Conservation (phyloP, 2,329 filamentous ascomycete species). For the Hansfordia pulvinata region DNA sequence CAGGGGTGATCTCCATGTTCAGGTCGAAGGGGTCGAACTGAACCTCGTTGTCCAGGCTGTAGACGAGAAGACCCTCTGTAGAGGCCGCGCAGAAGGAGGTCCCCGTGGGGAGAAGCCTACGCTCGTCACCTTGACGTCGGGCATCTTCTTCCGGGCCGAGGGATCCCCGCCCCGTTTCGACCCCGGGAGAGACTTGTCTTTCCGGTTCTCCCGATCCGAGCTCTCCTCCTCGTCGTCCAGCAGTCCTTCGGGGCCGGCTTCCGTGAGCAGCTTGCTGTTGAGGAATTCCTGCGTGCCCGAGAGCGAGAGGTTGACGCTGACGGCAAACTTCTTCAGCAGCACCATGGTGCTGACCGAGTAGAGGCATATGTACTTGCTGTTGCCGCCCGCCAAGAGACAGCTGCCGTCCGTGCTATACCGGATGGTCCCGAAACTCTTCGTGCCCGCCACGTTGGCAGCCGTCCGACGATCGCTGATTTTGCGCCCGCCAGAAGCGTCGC, state of each 20-base stretch:
- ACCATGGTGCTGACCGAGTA: slow-evolving; percentile 93
- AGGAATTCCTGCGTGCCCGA: slow-evolving; percentile 95
- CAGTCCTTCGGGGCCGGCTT: slow-evolving; percentile 74
- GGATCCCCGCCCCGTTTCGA: slow-evolving; percentile 75
- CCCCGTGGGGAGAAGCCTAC: slow-evolving; percentile 84
- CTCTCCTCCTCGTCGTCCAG: slow-evolving; percentile 80
- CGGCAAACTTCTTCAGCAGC: slow-evolving; percentile 86
- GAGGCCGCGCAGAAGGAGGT: slow-evolving; percentile 88
- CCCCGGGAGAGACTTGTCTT: slow-evolving; percentile 69
- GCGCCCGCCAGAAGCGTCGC: slow-evolving; percentile 86
- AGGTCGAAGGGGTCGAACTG: slow-evolving; percentile 95
- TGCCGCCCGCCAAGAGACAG: slow-evolving; percentile 80
- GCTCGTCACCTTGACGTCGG: slow-evolving; percentile 73
- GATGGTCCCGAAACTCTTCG: slow-evolving; percentile 80
- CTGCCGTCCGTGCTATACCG: slow-evolving; percentile 86
- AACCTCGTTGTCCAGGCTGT: slow-evolving; percentile 72
- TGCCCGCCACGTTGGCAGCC: slow-evolving; percentile 79
- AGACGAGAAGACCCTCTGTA: slow-evolving; percentile 87
- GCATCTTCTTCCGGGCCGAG: slow-evolving; percentile 58
- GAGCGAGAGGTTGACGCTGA: slow-evolving; percentile 88
- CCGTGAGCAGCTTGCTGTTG: slow-evolving; percentile 82
- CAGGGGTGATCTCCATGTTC: slow-evolving; percentile 84
- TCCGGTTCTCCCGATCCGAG: slow-evolving; percentile 76
- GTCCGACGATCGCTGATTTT: slow-evolving; percentile 79
- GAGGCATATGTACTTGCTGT: slow-evolving; percentile 96